Percentiles rank a stretch among this genome's conserved stretches.
phyloP scores from a whole-genome alignment of 441 rosid species.

The Syzygium malaccense region DNA sequence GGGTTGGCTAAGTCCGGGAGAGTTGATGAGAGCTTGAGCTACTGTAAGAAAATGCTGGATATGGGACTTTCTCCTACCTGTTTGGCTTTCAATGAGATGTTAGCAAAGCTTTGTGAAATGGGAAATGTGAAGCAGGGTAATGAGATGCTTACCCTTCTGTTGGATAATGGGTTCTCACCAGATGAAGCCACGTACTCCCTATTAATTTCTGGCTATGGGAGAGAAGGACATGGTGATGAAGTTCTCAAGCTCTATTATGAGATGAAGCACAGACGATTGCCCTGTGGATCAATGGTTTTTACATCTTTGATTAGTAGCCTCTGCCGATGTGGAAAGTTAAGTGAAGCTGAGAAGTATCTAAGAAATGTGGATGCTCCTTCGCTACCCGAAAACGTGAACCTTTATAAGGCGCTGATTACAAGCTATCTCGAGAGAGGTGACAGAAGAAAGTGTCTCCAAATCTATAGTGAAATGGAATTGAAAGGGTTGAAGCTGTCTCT shows the following conservation, averaged over 20 bases:
- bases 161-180: conserved; percentile 55
- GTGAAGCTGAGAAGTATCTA: conserved; percentile 51
- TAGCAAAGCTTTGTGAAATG: conserved; percentile 23
- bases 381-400: conserved; percentile 20
- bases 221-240: conserved; percentile 34
- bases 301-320: conserved; percentile 35
- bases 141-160: conserved; percentile 27
- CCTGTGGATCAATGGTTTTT: conserved; percentile 31
- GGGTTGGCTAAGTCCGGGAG: conserved; percentile 45
- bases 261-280: conserved; percentile 41
- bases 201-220: conserved; percentile 44
- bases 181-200: conserved; percentile 38
- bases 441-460: conserved; percentile 18
- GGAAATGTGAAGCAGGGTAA: conserved; percentile 38
- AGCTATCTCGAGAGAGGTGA: conserved; percentile 20
- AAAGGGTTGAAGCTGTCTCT: conserved; percentile 15
- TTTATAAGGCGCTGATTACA: conserved; percentile 30
- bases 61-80: conserved; percentile 39
- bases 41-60: conserved; percentile 43
- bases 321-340: conserved; percentile 35
- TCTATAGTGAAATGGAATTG: conserved; percentile 37
- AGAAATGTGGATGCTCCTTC: conserved; percentile 31
- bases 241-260: conserved; percentile 62
- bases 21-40: conserved; percentile 27
- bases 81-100: conserved; percentile 49